Evolutionary conservation across 192 early-diverging fungal species (phyloP).

Genomic region (Umbelopsis sp.): DNA sequence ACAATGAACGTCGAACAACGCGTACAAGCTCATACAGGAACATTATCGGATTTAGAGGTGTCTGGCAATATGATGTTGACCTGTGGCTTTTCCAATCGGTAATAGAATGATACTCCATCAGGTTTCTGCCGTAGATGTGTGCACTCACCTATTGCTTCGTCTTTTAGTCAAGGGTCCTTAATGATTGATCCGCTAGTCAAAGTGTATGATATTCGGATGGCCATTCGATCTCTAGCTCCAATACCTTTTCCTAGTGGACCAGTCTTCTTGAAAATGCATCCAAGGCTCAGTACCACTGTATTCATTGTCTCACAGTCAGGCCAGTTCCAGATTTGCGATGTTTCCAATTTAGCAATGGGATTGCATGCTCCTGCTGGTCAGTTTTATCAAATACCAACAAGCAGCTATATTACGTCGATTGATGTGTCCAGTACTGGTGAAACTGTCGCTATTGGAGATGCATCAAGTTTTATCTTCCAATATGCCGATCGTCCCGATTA

Average conservation of each 20-base stretch:
- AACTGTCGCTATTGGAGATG: constrained; percentile 76
- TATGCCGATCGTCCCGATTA: constrained; percentile 74
- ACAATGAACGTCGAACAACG: constrained; percentile 61
- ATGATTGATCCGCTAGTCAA: constrained; percentile 79
- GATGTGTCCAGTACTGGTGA: constrained; percentile 81
- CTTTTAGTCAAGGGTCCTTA: constrained; percentile 51
- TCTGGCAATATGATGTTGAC: constrained; percentile 73
- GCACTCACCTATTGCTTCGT: background rate
- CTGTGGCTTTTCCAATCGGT: constrained; percentile 74
- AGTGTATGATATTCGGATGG: constrained; percentile 76
- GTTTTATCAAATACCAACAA: constrained; percentile 59
- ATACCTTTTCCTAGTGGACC: constrained; percentile 72
- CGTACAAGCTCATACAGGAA: constrained; percentile 77
- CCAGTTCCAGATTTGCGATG: constrained; percentile 71
- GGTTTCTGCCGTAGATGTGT: background rate
- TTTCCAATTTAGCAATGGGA: constrained; percentile 48
- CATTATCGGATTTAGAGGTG: constrained; percentile 75
- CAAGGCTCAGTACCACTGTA: constrained; percentile 62
- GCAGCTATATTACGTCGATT: constrained; percentile 69
- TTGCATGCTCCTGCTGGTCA: constrained; percentile 41
- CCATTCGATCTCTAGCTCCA: constrained; percentile 67
- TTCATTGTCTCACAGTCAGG: constrained; percentile 67
- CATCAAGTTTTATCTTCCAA: constrained; percentile 72
- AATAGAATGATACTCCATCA: background rate
- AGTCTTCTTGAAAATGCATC: constrained; percentile 73